Conservation (phyloP, 805 yeast genomes). For the Candida sphagnicola region DNA sequence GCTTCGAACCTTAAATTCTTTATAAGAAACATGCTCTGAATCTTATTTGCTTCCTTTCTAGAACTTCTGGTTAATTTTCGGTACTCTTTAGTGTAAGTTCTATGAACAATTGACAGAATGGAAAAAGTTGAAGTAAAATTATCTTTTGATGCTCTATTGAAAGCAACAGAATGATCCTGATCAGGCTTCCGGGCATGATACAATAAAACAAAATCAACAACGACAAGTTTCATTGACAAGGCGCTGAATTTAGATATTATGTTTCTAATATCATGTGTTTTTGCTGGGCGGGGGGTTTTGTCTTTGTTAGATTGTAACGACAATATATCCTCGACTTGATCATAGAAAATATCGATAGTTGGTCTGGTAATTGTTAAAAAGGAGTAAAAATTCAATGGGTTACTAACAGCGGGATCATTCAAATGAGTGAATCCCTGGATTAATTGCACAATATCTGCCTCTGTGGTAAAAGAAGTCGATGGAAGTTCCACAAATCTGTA, state of each 20-base stretch:
- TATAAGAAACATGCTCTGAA: conserved; percentile 25
- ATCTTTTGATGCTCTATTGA: conserved; percentile 20
- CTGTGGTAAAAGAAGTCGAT: conserved; percentile 23
- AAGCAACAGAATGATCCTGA: conserved; percentile 9
- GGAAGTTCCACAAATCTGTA: conserved; percentile 33
- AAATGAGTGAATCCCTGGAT: conserved; percentile 9
- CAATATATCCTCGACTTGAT: conserved; percentile 25
- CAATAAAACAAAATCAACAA: conserved; percentile 27
- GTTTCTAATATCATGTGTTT: conserved; percentile 2
- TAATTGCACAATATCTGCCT: conserved; percentile 20
- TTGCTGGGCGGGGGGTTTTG: conserved; percentile 5
- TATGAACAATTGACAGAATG: conserved; percentile 20
- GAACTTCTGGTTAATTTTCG: conserved; percentile 9
- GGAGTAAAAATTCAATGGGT: conserved; percentile 10
- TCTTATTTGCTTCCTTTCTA: conserved; percentile 8
- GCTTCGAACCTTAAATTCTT: conserved; percentile 27
- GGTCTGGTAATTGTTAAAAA: conserved; percentile 30
- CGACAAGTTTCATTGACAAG: conserved; percentile 19
- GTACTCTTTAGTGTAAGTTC: conserved; percentile 23
- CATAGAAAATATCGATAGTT: conserved; percentile 31
- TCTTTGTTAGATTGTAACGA: conserved; percentile 4
- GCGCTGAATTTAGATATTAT: conserved; percentile 12
- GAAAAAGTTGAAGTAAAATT: conserved; percentile 23
- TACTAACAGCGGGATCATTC: conserved; percentile 5
- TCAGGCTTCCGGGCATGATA: conserved; percentile 28